These are phyloP conservation scores for Leishmania aethiopica DNA, from an alignment of 208 protist species.

Conservation along the genomic window DNA sequence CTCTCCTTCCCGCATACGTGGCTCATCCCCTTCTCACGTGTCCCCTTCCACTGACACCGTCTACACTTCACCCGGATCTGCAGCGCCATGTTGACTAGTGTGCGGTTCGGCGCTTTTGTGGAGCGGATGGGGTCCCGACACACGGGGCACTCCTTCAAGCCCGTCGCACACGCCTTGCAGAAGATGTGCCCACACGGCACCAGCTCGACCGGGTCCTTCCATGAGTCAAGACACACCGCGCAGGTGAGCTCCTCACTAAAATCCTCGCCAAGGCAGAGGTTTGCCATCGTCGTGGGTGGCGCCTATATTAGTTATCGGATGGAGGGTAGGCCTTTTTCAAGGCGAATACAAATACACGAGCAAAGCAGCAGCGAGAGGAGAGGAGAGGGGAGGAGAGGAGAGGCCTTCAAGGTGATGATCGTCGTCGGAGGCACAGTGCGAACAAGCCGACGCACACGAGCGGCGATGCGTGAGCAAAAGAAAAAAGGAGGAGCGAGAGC, in stretches of 20 bases:
- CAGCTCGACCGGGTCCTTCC: constrained; percentile 60
- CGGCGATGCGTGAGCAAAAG: no score
- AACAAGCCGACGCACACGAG: neutral
- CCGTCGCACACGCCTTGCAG: constrained; percentile 51
- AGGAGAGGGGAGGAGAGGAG: neutral
- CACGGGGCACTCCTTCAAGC: constrained; percentile 53
- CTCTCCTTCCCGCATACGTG: constrained; percentile 24
- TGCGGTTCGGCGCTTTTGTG: constrained; percentile 55
- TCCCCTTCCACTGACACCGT: constrained; percentile 70
- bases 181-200: constrained; percentile 60
- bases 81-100: constrained; percentile 72
- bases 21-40: constrained; percentile 38
- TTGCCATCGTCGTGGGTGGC: constrained; percentile 18
- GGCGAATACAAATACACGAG: neutral
- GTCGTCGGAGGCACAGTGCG: neutral
- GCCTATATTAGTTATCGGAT: neutral
- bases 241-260: constrained; percentile 78
- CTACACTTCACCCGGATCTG: constrained; percentile 56
- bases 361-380: neutral
- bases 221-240: constrained; percentile 74
- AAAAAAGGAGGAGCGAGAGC: no score
- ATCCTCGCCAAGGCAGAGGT: constrained; percentile 44
- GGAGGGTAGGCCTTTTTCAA: neutral
- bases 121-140: constrained; percentile 48
- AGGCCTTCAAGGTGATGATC: neutral